Percentiles rank a stretch among this genome's conserved stretches.
phyloP scores from a whole-genome alignment of 2,329 filamentous ascomycete genomes.

The Penicillium sp. region DNA sequence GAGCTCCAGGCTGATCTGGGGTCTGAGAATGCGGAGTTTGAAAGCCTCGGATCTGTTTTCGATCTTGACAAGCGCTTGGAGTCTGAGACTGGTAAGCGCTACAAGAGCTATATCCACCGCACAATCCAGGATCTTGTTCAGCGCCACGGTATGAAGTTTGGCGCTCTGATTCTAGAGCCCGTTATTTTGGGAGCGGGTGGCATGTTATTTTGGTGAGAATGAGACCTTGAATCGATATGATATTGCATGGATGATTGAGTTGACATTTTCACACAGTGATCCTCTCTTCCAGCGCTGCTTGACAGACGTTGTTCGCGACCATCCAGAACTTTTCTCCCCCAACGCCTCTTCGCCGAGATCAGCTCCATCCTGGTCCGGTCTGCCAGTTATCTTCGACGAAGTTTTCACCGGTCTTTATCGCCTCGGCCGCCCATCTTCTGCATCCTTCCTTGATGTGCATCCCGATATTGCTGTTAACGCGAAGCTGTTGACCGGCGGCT shows the following conservation, averaged over 20 bases:
- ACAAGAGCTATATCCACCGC: slow-evolving; percentile 63
- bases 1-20: slow-evolving; percentile 55
- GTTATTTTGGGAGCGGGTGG: slow-evolving; percentile 80
- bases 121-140: slow-evolving; percentile 59
- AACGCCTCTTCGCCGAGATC: slow-evolving; percentile 14
- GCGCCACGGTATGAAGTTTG: slow-evolving; percentile 67
- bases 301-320: slow-evolving; percentile 67
- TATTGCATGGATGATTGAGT: not conserved
- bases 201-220: slow-evolving; percentile 78
- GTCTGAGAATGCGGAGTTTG: slow-evolving; percentile 48
- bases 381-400: slow-evolving; percentile 82
- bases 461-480: slow-evolving; percentile 81
- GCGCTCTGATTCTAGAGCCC: slow-evolving; percentile 79
- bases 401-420: slow-evolving; percentile 87
- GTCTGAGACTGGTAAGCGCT: slow-evolving; percentile 54
- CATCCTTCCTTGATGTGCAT: slow-evolving; percentile 69
- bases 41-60: slow-evolving; percentile 62
- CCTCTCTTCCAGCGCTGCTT: slow-evolving; percentile 79
- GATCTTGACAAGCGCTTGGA: slow-evolving; percentile 57
- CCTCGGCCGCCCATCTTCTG: slow-evolving; percentile 71
- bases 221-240: slow-evolving; percentile 37
- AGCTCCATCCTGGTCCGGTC: slow-evolving; percentile 64
- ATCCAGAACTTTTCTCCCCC: slow-evolving; percentile 58
- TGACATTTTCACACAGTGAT: slow-evolving; percentile 58
- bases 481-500: slow-evolving; percentile 79